These are phyloP conservation scores for Solanum lignicaule DNA, from an alignment of 257 asterid species.

Conservation along the genomic window DNA sequence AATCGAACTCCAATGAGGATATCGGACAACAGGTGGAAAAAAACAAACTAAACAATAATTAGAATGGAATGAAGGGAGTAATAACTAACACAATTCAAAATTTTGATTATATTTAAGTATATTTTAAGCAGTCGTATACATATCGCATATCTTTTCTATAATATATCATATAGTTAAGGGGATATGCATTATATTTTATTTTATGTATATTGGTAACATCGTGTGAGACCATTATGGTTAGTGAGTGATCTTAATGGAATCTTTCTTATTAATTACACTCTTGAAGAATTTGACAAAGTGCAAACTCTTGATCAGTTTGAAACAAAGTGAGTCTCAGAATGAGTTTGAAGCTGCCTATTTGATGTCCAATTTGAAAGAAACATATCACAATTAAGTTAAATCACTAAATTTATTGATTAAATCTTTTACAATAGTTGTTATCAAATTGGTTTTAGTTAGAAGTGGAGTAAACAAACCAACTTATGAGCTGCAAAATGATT, in stretches of 20 bases:
- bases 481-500: not conserved
- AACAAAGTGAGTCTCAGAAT: not conserved
- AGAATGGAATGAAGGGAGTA: not conserved
- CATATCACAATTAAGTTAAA: not conserved
- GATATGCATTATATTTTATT: not conserved
- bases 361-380: not conserved
- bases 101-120: not conserved
- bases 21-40: not conserved
- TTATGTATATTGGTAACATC: not conserved
- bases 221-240: not conserved
- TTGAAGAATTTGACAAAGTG: not conserved
- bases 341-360: not conserved
- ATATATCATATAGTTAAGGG: not conserved
- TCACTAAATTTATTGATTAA: not conserved
- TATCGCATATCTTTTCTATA: not conserved
- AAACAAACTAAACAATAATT: not conserved
- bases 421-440: not conserved
- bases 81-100: not conserved
- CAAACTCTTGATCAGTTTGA: not conserved
- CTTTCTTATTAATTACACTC: not conserved
- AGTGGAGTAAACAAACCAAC: not conserved
- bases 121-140: not conserved
- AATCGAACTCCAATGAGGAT: rapidly evolving
- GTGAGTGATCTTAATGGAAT: not conserved
- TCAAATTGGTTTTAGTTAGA: not conserved